Conservation (phyloP, 805 yeast genomes). For the Blastobotrys americana region DNA sequence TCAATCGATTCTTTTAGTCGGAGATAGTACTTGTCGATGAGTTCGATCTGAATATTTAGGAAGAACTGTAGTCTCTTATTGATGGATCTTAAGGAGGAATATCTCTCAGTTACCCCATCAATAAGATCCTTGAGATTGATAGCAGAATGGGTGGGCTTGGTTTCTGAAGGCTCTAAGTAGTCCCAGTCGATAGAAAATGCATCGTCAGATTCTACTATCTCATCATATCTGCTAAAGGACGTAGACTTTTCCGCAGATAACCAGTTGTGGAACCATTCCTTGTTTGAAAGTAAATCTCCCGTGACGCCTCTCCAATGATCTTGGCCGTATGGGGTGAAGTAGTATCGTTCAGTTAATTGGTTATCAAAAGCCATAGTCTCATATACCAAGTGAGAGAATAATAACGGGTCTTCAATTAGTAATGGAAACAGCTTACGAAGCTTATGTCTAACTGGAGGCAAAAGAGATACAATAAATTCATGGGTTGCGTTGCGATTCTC, state of each 20-base stretch:
- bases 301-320: constrained; percentile 41
- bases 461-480: constrained; percentile 41
- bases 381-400: constrained; percentile 50
- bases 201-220: constrained; percentile 40
- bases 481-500: constrained; percentile 28
- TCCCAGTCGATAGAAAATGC: constrained; percentile 58
- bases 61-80: constrained; percentile 51
- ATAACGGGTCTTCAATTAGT: constrained; percentile 34
- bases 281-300: constrained; percentile 22
- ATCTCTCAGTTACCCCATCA: constrained; percentile 49
- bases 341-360: constrained; percentile 38
- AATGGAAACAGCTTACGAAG: constrained; percentile 28
- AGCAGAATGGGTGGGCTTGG: constrained; percentile 60
- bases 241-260: constrained; percentile 42
- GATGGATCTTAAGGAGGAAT: constrained; percentile 37
- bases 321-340: constrained; percentile 38
- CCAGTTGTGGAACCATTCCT: constrained; percentile 41
- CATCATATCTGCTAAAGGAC: constrained; percentile 43
- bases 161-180: constrained; percentile 34
- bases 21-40: constrained; percentile 47
- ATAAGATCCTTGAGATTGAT: constrained; percentile 49
- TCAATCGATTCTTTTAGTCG: constrained; percentile 37
- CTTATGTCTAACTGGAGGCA: constrained; percentile 43
- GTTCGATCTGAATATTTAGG: constrained; percentile 48
- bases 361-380: constrained; percentile 56